Conservation (phyloP, 306 rosid species). For the Canavalia ensiformis region DNA sequence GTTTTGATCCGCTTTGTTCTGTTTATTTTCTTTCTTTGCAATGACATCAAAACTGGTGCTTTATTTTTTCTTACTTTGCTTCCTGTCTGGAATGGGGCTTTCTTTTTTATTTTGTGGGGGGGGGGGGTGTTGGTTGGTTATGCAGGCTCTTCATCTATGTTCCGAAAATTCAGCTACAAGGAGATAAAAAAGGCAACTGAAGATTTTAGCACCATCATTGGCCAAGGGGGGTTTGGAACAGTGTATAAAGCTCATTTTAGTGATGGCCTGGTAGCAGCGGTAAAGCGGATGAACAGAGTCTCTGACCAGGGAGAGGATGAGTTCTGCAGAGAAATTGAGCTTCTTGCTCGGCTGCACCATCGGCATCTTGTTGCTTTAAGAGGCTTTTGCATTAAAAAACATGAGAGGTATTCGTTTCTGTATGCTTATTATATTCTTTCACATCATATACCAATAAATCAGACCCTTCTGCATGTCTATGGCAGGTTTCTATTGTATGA, state of each 20-base stretch:
- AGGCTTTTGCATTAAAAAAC: slow-evolving; percentile 84
- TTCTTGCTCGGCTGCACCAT: slow-evolving; percentile 95
- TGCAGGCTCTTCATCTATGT: slow-evolving; percentile 85
- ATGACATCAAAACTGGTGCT: slow-evolving; percentile 27
- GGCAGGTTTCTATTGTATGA: slow-evolving; percentile 95
- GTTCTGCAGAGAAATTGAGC: slow-evolving; percentile 90
- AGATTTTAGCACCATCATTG: slow-evolving; percentile 76
- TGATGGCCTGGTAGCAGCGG: slow-evolving; percentile 82
- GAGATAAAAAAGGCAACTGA: slow-evolving; percentile 95
- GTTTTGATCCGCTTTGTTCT: slow-evolving; percentile 23
- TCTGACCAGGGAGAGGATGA: slow-evolving; percentile 93
- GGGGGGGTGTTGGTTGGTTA: neutral
- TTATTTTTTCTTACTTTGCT: slow-evolving; percentile 25
- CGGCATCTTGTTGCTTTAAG: slow-evolving; percentile 93
- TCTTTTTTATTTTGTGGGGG: neutral
- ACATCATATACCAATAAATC: slow-evolving; percentile 38
- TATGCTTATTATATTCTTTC: slow-evolving; percentile 47
- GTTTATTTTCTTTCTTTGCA: slow-evolving; percentile 36
- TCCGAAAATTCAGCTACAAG: slow-evolving; percentile 80
- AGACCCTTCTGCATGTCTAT: slow-evolving; percentile 49
- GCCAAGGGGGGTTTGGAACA: slow-evolving; percentile 98
- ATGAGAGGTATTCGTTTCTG: slow-evolving; percentile 71
- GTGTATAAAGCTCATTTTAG: slow-evolving; percentile 86
- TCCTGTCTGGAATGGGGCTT: slow-evolving; percentile 39
- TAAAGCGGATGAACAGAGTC: slow-evolving; percentile 84